Evolutionary conservation across 1,139 yeast genomes (phyloP).

Genomic region (Candida tetrigidarum): DNA sequence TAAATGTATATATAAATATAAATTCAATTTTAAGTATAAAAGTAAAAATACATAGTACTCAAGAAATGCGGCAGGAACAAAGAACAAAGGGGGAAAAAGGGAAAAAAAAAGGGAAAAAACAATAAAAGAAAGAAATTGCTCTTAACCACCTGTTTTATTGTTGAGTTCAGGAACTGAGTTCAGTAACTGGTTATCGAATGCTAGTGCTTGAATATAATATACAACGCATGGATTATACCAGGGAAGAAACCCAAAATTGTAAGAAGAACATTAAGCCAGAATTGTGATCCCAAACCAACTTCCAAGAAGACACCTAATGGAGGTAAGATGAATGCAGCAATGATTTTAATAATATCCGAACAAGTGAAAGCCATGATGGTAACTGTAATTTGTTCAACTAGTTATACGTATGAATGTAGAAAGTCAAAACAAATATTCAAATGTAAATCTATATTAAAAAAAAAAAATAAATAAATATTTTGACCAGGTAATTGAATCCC

Average conservation of each 20-base stretch:
- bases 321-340: slow-evolving; percentile 67
- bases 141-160: too few species aligned
- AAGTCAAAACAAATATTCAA: neutral
- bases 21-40: too few species aligned
- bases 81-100: too few species aligned
- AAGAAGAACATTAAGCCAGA: slow-evolving; percentile 62
- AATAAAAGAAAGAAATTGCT: neutral
- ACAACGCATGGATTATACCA: slow-evolving; percentile 67
- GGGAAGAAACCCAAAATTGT: slow-evolving; percentile 69
- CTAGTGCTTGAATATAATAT: slow-evolving; percentile 41
- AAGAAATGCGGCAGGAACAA: too few species aligned
- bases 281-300: slow-evolving; percentile 60
- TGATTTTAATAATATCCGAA: slow-evolving; percentile 62
- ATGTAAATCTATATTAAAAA: neutral
- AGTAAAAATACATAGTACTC: neutral
- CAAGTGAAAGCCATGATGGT: slow-evolving; percentile 56
- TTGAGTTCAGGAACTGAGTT: too few species aligned
- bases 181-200: too few species aligned
- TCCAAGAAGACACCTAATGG: slow-evolving; percentile 79
- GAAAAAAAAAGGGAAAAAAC: too few species aligned
- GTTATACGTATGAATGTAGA: neutral
- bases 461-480: neutral
- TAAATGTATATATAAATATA: neutral
- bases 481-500: neutral
- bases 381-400: neutral